These are phyloP conservation scores for Clathrospora elynae DNA, from an alignment of 2,329 filamentous ascomycete genomes.

Conservation along the genomic window DNA sequence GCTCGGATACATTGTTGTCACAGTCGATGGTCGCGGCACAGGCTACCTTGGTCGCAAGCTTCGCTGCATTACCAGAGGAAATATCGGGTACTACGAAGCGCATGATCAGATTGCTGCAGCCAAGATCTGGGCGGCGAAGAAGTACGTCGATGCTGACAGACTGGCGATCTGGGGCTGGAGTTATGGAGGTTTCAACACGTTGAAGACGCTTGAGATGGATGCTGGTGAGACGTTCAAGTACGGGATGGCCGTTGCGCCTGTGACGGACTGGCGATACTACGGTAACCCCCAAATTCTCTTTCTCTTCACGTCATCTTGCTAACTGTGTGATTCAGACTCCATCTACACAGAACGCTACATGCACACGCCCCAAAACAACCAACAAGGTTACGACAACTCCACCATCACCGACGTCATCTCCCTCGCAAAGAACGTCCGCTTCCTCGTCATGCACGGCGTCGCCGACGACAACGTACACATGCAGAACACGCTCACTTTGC, in stretches of 20 bases:
- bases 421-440: conserved; percentile 77
- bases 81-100: conserved; percentile 84
- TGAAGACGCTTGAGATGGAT: conserved; percentile 93
- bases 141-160: conserved; percentile 79
- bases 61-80: conserved; percentile 79
- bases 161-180: conserved; percentile 99
- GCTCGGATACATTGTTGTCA: conserved; percentile 92
- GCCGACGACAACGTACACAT: conserved; percentile 97
- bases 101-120: conserved; percentile 90
- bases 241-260: conserved; percentile 96
- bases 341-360: conserved; percentile 98
- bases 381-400: conserved; percentile 73
- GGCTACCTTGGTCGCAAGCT: conserved; percentile 86
- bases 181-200: conserved; percentile 91
- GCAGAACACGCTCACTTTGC: conserved; percentile 85
- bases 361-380: conserved; percentile 87
- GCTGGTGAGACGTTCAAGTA: conserved; percentile 90
- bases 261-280: conserved; percentile 98
- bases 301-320: neutral
- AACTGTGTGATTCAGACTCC: conserved; percentile 61
- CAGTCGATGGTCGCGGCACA: conserved; percentile 90
- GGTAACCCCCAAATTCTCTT: conserved; percentile 49
- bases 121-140: conserved; percentile 77
- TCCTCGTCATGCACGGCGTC: conserved; percentile 95
- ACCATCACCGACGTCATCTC: conserved; percentile 76